Conservation (phyloP, 495 filamentous ascomycete species). For the Hypoxylon lienhwacheense region DNA sequence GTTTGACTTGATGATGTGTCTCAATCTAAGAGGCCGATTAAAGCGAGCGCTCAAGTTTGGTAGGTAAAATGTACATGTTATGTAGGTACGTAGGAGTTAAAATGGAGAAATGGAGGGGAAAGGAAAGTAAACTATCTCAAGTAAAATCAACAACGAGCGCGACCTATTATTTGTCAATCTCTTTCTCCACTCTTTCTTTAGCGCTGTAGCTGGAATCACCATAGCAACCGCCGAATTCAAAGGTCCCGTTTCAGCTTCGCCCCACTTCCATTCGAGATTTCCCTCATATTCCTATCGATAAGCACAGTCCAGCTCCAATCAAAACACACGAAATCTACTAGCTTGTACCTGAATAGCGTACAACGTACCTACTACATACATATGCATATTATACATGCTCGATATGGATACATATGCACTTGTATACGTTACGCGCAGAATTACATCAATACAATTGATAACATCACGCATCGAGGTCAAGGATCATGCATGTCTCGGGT, state of each 20-base stretch:
- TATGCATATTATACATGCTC: background rate
- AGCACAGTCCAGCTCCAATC: conserved; percentile 26
- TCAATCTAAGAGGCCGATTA: conserved; percentile 20
- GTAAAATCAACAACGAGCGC: conserved; percentile 30
- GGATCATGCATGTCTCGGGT: conserved; percentile 10
- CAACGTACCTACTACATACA: background rate
- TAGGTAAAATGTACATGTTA: too few species aligned
- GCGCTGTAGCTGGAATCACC: conserved; percentile 16
- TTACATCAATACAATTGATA: too few species aligned
- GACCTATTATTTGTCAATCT: conserved; percentile 23
- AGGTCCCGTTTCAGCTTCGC: conserved; percentile 17
- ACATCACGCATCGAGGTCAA: background rate
- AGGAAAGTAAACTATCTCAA: conserved; percentile 23
- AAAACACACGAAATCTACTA: conserved; percentile 16
- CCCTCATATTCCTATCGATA: conserved; percentile 15
- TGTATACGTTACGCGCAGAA: background rate
- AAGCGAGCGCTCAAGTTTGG: conserved; percentile 28
- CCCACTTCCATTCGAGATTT: conserved; percentile 19
- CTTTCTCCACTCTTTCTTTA: background rate
- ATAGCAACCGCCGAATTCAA: conserved; percentile 27
- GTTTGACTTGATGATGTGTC: conserved; percentile 23
- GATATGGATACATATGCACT: background rate
- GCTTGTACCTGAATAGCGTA: background rate
- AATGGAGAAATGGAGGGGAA: conserved; percentile 29
- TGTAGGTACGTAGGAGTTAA: too few species aligned